Evolutionary conservation across 1,284 basidiomycete species (phyloP).

Genomic region (Rhodotorula sp.): DNA sequence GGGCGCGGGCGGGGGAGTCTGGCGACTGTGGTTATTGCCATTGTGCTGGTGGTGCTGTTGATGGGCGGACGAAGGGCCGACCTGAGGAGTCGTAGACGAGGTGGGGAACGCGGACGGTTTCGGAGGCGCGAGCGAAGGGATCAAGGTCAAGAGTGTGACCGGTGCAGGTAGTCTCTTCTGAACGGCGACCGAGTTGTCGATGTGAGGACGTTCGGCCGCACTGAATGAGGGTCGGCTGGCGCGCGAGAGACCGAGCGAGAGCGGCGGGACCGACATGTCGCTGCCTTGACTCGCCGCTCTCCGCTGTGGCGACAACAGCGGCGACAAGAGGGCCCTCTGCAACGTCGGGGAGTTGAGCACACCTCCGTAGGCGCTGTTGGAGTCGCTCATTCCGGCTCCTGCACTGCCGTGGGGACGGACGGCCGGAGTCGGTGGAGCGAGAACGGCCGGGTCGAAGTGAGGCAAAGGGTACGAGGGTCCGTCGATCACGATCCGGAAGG

Average conservation of each 20-base stretch:
- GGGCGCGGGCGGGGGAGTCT: not conserved
- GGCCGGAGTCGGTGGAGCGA: slow-evolving; percentile 24
- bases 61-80: not conserved
- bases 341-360: slow-evolving; percentile 32
- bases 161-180: not conserved
- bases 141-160: slow-evolving; percentile 9
- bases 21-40: too few relatives aligned
- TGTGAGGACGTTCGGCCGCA: not conserved
- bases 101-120: not conserved
- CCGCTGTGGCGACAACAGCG: slow-evolving; percentile 29
- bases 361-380: not conserved
- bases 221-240: slow-evolving; percentile 17
- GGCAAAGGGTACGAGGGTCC: slow-evolving; percentile 21
- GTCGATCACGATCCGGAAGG: slow-evolving; percentile 34
- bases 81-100: not conserved
- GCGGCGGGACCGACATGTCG: slow-evolving; percentile 24
- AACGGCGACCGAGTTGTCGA: not conserved
- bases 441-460: slow-evolving; percentile 22
- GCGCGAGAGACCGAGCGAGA: slow-evolving; percentile 22
- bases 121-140: slow-evolving; percentile 4
- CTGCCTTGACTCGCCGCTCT: slow-evolving; percentile 19
- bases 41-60: not conserved
- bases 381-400: not conserved
- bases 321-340: slow-evolving; percentile 26
- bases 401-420: slow-evolving; percentile 12